A percentile compares a stretch with the other conserved stretches of the same genome.
These are phyloP conservation scores for Talaromyces proteolyticus DNA, from an alignment of 495 filamentous ascomycete genomes.

Conservation along the genomic window DNA sequence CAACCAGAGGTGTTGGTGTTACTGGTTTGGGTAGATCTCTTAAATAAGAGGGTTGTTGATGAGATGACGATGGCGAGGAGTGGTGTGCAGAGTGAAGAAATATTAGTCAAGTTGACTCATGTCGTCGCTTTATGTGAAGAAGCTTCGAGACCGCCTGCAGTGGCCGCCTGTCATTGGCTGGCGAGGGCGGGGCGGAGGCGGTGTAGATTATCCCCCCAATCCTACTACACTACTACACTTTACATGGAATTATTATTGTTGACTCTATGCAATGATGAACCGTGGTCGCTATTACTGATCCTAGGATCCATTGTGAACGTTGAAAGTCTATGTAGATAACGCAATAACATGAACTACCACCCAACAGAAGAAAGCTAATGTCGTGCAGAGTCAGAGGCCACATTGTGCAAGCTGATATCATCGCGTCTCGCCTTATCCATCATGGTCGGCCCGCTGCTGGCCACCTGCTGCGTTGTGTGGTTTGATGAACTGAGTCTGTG, in stretches of 20 bases:
- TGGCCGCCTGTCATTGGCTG: not conserved
- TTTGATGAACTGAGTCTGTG: not conserved
- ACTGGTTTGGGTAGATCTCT: not conserved
- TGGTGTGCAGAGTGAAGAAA: not conserved
- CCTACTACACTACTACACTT: not conserved
- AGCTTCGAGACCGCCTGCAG: conserved; percentile 1
- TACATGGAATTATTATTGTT: not conserved
- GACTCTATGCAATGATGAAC: not conserved
- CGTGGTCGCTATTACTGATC: no score
- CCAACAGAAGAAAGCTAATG: not conserved
- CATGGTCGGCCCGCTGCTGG: conserved; percentile 3
- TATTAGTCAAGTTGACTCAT: not conserved
- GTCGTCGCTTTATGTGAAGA: conserved; percentile 3
- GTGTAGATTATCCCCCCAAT: not conserved
- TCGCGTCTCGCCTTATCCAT: conserved; percentile 5
- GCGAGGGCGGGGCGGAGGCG: conserved; percentile 5
- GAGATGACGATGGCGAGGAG: not conserved
- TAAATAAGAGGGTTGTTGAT: no score
- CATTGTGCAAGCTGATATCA: conserved; percentile 8
- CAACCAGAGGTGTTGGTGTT: not conserved
- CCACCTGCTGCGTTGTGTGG: not conserved
- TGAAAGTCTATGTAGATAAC: not conserved
- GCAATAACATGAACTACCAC: not conserved
- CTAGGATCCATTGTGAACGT: no score
- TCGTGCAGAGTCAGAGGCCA: conserved; percentile 1